Evolutionary conservation across 148 eudicot species (phyloP), one percentile per base, ranked within the genome.

Genomic region (Pharnaceum exiguum): DNA sequence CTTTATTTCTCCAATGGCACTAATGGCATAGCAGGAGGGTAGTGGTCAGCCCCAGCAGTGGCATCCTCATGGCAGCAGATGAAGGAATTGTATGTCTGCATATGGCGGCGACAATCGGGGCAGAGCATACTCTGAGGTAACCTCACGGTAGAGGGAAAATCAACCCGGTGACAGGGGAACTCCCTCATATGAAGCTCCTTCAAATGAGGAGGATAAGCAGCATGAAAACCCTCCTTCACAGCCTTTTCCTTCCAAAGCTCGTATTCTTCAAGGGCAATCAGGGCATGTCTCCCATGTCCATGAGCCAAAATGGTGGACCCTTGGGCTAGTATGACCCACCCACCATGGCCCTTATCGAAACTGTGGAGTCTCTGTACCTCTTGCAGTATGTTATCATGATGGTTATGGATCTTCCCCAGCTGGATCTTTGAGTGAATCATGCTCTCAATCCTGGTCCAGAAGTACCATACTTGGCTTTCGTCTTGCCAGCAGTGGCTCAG

Each of bases 381-480:
- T 51, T 69, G 74, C 25, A 66, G 59, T 42, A 70, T 65, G 31
- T 31, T 60, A 59, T 74, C 78, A 0, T 26, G 18, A 10, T 59
- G 71, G 51, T 74, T 57, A 10, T 60, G 57, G 61, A 51, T 19
- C 24, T 22, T 46, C 43, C n/a, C 87, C 0, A 83, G 68, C 52
- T 77, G 80, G 22, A 83, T 73, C 73, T 83, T 83, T 15, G 89
- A 83, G 51, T 31, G 65, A 48, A 83, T 51, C 89, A 83, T 83
- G 77, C 89, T 83, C 50, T 83, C 81, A 4, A 83, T 51, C 21
- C 89, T 58, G 1, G 79, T 73, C 89, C 89, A 83, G 53, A 80
- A 84, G 65, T 65, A 84, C 86, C 83, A 78, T 3, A 80, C 72
- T 55, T 59, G 55, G 17, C 59, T 23, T 9, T 75, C 60, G 17